Evolutionary conservation across 1,284 basidiomycete species (phyloP).

Genomic region (Boletus sp.): DNA sequence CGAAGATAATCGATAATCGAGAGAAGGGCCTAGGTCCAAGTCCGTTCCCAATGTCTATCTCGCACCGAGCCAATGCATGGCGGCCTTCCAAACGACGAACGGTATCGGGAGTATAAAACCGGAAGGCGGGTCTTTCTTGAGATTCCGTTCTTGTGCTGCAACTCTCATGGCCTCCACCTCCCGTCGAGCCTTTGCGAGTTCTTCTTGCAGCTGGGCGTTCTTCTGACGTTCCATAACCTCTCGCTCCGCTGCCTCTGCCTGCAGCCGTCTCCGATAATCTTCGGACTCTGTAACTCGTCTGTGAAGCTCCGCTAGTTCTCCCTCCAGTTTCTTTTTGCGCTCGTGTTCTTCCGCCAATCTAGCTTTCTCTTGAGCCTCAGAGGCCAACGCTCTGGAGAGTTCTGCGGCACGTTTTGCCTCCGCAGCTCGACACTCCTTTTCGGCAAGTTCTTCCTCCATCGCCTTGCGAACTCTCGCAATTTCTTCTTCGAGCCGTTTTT

Average conservation of each 20-base stretch:
- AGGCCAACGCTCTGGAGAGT: conserved; percentile 25
- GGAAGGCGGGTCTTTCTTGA: conserved; percentile 28
- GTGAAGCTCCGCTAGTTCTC: conserved; percentile 27
- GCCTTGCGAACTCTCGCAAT: conserved; percentile 21
- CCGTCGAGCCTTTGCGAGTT: conserved; percentile 30
- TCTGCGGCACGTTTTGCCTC: conserved; percentile 29
- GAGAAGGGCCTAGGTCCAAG: not conserved
- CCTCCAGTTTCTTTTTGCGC: conserved; percentile 28
- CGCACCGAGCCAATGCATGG: conserved; percentile 32
- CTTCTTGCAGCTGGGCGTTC: conserved; percentile 30
- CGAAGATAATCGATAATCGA: not conserved
- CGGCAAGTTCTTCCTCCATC: conserved; percentile 24
- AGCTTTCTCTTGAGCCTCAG: conserved; percentile 32
- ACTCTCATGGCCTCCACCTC: conserved; percentile 26
- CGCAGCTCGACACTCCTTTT: conserved; percentile 22
- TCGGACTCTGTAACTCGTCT: conserved; percentile 30
- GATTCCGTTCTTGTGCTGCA: conserved; percentile 23
- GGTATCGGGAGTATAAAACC: conserved; percentile 33
- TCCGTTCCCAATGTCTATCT: conserved; percentile 16
- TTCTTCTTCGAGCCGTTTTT: conserved; percentile 28
- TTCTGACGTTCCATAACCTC: conserved; percentile 29
- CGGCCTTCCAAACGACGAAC: conserved; percentile 33
- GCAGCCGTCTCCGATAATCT: conserved; percentile 27
- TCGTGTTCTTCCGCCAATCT: conserved; percentile 31
- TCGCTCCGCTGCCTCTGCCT: conserved; percentile 28